phyloP scores from a whole-genome alignment of 1,139 yeast genomes.

The Geotrichum reessii region DNA sequence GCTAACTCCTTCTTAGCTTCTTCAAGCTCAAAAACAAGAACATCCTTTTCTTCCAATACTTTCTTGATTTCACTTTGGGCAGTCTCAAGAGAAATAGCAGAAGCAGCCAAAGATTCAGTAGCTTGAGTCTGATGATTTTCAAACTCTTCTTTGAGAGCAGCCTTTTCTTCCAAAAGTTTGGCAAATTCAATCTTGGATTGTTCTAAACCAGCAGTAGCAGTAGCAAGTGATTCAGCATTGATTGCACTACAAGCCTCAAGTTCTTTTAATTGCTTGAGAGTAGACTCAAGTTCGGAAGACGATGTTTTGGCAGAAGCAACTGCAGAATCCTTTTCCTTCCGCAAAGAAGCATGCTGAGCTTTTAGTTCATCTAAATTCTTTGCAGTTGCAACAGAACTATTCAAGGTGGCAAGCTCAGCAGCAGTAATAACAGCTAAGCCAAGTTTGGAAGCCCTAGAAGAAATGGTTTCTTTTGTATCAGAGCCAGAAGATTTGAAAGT shows the following conservation, averaged over 20 bases:
- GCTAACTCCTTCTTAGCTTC: neutral
- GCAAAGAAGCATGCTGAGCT: neutral
- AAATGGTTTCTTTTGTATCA: slow-evolving; percentile 5
- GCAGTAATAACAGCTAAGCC: slow-evolving; percentile 26
- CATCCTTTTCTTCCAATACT: slow-evolving; percentile 15
- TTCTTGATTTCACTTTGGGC: neutral
- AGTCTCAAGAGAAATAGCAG: slow-evolving; percentile 1
- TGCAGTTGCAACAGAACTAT: slow-evolving; percentile 5
- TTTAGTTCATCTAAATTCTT: neutral
- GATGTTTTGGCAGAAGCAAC: neutral
- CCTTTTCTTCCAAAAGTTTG: slow-evolving; percentile 12
- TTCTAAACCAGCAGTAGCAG: neutral
- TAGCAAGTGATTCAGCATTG: neutral
- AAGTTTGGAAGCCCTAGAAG: slow-evolving; percentile 29
- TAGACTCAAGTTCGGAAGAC: neutral
- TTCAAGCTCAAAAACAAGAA: slow-evolving; percentile 14
- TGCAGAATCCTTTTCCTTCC: neutral
- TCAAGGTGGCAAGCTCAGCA: slow-evolving; percentile 35
- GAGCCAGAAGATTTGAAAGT: neutral
- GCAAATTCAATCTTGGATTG: neutral
- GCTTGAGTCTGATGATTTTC: slow-evolving; percentile 4
- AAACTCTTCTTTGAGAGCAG: slow-evolving; percentile 6
- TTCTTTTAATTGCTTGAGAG: neutral
- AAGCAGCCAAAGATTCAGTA: slow-evolving; percentile 6
- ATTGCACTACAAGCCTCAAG: neutral